phyloP scores from a whole-genome alignment of 164 flowering plant species.

The Aristolochia fimbriata region DNA sequence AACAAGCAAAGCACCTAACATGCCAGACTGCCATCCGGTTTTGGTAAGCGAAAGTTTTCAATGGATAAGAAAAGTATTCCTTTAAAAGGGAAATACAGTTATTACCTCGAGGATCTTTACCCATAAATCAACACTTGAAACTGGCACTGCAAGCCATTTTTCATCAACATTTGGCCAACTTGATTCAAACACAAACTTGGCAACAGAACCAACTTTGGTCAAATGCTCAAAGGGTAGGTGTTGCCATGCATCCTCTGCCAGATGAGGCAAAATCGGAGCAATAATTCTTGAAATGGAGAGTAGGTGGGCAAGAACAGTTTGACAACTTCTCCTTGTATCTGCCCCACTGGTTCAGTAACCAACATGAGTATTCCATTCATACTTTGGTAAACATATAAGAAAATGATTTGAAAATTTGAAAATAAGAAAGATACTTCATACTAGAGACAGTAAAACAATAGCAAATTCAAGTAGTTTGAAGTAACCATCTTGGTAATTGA shows the following conservation, averaged over 20 bases:
- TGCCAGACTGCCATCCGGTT: background rate
- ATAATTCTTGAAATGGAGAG: conserved; percentile 43
- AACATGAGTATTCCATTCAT: too few relatives aligned
- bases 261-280: conserved; percentile 92
- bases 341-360: too few relatives aligned
- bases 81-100: background rate
- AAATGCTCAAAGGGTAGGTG: conserved; percentile 70
- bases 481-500: too few relatives aligned
- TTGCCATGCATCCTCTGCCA: conserved; percentile 98
- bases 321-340: conserved; percentile 70
- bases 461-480: background rate
- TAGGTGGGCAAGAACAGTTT: conserved; percentile 56
- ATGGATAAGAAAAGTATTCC: background rate
- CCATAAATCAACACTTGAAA: conserved; percentile 64
- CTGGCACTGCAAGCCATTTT: conserved; percentile 52
- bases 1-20: background rate
- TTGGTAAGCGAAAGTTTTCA: background rate
- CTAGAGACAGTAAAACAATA: background rate
- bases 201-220: conserved; percentile 46
- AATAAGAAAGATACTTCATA: too few relatives aligned
- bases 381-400: too few relatives aligned
- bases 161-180: conserved; percentile 71
- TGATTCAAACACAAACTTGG: conserved; percentile 75
- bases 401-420: too few relatives aligned
- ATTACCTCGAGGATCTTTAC: conserved; percentile 79